Conservation (phyloP, 805 yeast species). For the Myxozyma geophila region DNA sequence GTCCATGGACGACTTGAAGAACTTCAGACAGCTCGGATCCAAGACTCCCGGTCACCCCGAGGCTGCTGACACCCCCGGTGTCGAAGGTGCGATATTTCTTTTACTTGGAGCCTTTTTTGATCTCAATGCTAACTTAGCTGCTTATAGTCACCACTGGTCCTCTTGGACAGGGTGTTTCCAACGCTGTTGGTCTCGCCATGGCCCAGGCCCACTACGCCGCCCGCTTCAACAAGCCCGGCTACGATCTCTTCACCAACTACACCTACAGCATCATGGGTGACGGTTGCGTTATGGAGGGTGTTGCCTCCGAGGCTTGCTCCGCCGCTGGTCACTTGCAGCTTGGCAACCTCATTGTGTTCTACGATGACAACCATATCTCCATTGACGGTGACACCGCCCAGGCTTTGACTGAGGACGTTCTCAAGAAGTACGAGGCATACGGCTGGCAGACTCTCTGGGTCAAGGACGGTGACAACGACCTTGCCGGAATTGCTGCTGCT, state of each 20-base stretch:
- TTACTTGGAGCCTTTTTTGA: not conserved
- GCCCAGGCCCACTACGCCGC: constrained; percentile 94
- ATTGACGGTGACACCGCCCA: constrained; percentile 91
- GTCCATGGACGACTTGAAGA: constrained; percentile 82
- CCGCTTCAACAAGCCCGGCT: constrained; percentile 87
- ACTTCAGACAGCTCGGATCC: constrained; percentile 87
- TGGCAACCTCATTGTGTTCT: constrained; percentile 90
- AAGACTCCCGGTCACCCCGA: constrained; percentile 99
- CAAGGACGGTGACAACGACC: constrained; percentile 78
- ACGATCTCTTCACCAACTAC: constrained; percentile 70
- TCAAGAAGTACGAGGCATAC: constrained; percentile 82
- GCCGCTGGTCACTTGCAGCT: constrained; percentile 95
- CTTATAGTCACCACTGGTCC: constrained; percentile 86
- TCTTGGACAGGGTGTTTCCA: constrained; percentile 95
- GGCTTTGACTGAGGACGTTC: constrained; percentile 93
- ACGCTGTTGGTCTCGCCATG: constrained; percentile 95
- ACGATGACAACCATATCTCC: constrained; percentile 96
- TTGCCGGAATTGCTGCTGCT: constrained; percentile 71
- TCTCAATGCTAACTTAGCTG: not conserved
- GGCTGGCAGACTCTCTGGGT: constrained; percentile 90
- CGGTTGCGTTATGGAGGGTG: constrained; percentile 98
- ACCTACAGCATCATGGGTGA: constrained; percentile 89
- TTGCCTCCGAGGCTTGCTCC: constrained; percentile 90
- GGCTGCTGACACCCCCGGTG: constrained; percentile 78
- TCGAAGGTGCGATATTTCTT: constrained; percentile 59